Evolutionary conservation across 345 rosid genomes (phyloP).

Genomic region (Turnera subulata): DNA sequence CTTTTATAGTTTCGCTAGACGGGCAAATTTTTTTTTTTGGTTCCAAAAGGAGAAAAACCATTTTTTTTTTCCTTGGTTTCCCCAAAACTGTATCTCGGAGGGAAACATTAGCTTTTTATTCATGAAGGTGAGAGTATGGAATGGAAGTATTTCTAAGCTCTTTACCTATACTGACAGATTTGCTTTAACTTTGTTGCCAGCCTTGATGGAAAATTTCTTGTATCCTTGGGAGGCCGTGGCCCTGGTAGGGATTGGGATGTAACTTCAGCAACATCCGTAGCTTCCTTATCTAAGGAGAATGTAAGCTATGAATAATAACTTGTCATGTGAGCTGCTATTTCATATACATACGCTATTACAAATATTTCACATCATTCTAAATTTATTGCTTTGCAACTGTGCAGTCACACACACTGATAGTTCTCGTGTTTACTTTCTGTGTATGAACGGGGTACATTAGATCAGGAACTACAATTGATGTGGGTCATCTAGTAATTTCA

Average conservation of each 20-base stretch:
- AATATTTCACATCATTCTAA: not conserved
- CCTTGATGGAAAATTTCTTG: constrained; percentile 72
- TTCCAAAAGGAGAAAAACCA: too few species aligned
- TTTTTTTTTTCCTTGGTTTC: too few species aligned
- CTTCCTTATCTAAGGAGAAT: constrained; percentile 55
- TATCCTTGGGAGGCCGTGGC: constrained; percentile 58
- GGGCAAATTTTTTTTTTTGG: too few species aligned
- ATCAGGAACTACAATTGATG: too few species aligned
- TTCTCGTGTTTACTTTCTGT: not conserved
- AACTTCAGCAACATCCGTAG: constrained; percentile 42
- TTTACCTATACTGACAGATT: constrained; percentile 31
- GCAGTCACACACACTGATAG: not conserved
- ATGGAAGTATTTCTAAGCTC: constrained; percentile 18
- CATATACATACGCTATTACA: too few species aligned
- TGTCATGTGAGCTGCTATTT: not conserved
- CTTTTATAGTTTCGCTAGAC: too few species aligned
- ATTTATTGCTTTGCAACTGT: not conserved
- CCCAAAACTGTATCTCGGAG: too few species aligned
- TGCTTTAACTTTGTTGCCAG: constrained; percentile 45
- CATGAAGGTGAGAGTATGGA: constrained; percentile 20
- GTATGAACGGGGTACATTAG: not conserved
- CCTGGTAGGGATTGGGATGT: constrained; percentile 90
- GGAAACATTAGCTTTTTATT: constrained; percentile 18
- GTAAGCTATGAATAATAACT: constrained; percentile 32
- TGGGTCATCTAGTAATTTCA: too few species aligned